Percentiles rank a stretch among this genome's conserved stretches.
Evolutionary conservation across 2,329 filamentous ascomycete species (phyloP).

Genomic region (Apiospora hydei): DNA sequence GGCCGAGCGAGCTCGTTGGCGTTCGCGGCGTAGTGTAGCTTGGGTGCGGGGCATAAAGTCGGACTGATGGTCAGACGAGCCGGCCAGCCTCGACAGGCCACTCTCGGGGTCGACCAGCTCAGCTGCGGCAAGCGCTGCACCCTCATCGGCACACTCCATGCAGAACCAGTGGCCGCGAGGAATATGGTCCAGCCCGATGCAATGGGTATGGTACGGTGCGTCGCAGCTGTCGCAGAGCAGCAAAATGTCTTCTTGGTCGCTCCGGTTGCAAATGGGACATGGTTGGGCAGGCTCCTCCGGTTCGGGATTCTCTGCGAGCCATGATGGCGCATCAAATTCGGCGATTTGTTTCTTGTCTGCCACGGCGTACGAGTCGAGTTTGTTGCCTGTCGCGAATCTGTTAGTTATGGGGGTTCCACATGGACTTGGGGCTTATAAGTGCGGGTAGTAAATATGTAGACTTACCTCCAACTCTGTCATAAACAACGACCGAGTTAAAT

Average conservation of each 20-base stretch:
- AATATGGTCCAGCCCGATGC: constrained; percentile 80
- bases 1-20: constrained; percentile 72
- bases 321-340: constrained; percentile 81
- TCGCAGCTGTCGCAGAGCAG: constrained; percentile 93
- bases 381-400: constrained; percentile 53
- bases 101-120: constrained; percentile 44
- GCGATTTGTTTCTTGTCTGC: constrained; percentile 88
- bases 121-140: constrained; percentile 55
- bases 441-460: constrained; percentile 32
- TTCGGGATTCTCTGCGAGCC: constrained; percentile 76
- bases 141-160: constrained; percentile 69
- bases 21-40: constrained; percentile 62
- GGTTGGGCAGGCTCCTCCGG: constrained; percentile 74
- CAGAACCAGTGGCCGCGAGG: constrained; percentile 89
- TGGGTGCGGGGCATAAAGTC: constrained; percentile 62
- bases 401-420: constrained; percentile 32
- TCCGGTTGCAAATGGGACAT: constrained; percentile 83
- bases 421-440: neutral
- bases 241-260: constrained; percentile 83
- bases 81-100: constrained; percentile 30
- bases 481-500: constrained; percentile 90
- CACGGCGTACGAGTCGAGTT: constrained; percentile 68
- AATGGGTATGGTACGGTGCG: constrained; percentile 89
- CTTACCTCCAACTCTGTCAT: constrained; percentile 80
- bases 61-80: constrained; percentile 39